These are phyloP conservation scores for Cinnamomum micranthum DNA, from an alignment of 164 flowering plant species.

Conservation along the genomic window DNA sequence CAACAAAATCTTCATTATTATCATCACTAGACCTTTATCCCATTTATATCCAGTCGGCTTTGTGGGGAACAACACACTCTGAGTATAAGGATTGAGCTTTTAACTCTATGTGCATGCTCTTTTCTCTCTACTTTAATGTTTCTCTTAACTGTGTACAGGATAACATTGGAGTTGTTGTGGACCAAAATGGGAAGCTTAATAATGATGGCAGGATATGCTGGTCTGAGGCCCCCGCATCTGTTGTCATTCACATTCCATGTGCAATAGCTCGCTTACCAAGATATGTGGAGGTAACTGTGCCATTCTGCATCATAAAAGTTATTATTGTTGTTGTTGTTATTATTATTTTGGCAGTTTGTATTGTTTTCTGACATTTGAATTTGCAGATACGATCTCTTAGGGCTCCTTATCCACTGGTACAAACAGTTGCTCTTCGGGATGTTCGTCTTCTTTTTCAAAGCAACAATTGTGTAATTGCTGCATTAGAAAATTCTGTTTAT, in stretches of 20 bases:
- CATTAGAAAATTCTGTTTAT: conserved; percentile 66
- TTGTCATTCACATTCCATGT: conserved; percentile 80
- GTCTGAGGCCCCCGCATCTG: conserved; percentile 85
- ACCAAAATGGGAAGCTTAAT: conserved; percentile 94
- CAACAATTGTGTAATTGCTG: conserved; percentile 55
- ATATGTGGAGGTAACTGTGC: conserved; percentile 70
- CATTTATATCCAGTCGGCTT: too few relatives aligned
- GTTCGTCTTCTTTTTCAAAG: conserved; percentile 56
- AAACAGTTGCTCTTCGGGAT: conserved; percentile 82
- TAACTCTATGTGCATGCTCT: not conserved
- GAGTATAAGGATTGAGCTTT: not conserved
- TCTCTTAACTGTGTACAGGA: conserved; percentile 44
- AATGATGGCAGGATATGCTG: conserved; percentile 93
- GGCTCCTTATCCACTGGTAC: conserved; percentile 86
- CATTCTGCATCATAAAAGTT: not conserved
- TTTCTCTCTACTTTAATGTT: not conserved
- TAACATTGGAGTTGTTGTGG: conserved; percentile 92
- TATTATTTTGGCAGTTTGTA: not conserved
- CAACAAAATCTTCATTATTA: too few relatives aligned
- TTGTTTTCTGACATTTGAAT: conserved; percentile 4
- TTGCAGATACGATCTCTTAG: conserved; percentile 91
- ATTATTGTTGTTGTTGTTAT: not conserved
- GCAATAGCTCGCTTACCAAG: conserved; percentile 84
- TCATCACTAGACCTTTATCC: too few relatives aligned
- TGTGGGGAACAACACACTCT: too few relatives aligned